These are phyloP conservation scores for Tulasnella sp. DNA, from an alignment of 768 basidiomycete genomes.

Conservation along the genomic window DNA sequence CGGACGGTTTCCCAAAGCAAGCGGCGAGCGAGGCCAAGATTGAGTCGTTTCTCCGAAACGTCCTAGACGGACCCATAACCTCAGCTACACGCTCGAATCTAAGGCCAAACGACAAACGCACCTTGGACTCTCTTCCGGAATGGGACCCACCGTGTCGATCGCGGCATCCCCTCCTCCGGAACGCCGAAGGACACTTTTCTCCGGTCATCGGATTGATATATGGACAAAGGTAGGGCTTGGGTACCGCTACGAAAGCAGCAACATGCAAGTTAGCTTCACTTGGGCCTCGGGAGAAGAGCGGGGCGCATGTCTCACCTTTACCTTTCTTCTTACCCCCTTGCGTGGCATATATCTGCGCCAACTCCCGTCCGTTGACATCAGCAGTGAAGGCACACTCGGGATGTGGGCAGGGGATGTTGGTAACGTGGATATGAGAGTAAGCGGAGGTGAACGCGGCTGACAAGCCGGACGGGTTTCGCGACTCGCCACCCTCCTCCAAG, in stretches of 20 bases:
- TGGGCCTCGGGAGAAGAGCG: background rate
- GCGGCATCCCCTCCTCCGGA: conserved; percentile 20
- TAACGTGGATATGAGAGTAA: conserved; percentile 22
- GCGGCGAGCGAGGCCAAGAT: conserved; percentile 20
- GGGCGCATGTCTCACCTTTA: background rate
- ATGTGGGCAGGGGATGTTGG: conserved; percentile 25
- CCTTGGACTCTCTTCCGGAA: conserved; percentile 25
- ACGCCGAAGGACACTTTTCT: conserved; percentile 2
- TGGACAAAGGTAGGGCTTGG: conserved; percentile 14
- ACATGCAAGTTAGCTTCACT: background rate
- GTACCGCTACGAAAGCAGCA: background rate
- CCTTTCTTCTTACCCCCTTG: conserved; percentile 13
- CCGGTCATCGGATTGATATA: conserved; percentile 14
- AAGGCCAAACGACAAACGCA: background rate
- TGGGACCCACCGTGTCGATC: conserved; percentile 24
- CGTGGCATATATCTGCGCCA: background rate
- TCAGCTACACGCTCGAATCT: background rate
- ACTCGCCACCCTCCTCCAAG: background rate
- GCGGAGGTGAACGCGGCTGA: conserved; percentile 2
- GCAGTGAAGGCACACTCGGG: conserved; percentile 23
- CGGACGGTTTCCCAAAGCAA: conserved; percentile 21
- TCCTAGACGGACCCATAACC: background rate
- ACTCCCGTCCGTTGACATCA: conserved; percentile 3
- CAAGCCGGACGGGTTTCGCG: background rate
- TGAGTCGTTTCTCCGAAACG: conserved; percentile 5